A percentile compares a stretch with the other conserved stretches of the same genome.
Conservation (phyloP, 768 basidiomycete species). For the Lanmaoa rubissima region DNA sequence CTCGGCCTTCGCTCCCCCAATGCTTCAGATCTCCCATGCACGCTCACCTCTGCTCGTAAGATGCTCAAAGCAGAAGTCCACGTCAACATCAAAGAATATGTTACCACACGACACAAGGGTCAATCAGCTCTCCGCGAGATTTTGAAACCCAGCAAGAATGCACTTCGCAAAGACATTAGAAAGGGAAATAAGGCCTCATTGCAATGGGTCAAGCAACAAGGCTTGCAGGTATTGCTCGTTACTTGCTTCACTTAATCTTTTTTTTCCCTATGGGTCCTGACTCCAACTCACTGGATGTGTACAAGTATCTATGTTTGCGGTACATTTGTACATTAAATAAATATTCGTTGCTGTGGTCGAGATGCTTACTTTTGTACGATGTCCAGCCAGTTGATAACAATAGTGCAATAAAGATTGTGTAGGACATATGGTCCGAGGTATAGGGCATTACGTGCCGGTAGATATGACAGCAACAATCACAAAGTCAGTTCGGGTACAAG, state of each 20-base stretch:
- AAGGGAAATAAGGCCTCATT: conserved; percentile 46
- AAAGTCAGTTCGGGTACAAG: neutral
- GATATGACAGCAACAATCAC: neutral
- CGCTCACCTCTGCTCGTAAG: conserved; percentile 65
- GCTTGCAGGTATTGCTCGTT: conserved; percentile 63
- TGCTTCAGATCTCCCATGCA: conserved; percentile 48
- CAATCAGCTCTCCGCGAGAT: conserved; percentile 56
- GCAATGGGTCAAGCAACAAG: conserved; percentile 62
- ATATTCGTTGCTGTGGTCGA: neutral
- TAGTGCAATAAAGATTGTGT: conserved; percentile 1
- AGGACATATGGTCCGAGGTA: conserved; percentile 17
- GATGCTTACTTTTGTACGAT: neutral
- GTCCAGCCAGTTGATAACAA: neutral
- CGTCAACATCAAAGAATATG: conserved; percentile 71
- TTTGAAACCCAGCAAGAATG: conserved; percentile 59
- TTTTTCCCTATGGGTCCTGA: neutral
- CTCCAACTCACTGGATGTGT: neutral
- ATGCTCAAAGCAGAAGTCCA: conserved; percentile 65
- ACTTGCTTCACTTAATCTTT: conserved; percentile 39
- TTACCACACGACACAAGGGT: conserved; percentile 62
- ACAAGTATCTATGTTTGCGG: neutral
- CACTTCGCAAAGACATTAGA: conserved; percentile 61
- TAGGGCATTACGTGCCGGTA: conserved; percentile 19
- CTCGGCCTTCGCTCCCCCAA: conserved; percentile 55
- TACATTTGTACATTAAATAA: neutral